Evolutionary conservation across 176 grass and related monocot species (phyloP).

Genomic region (Melocanna baccifera): DNA sequence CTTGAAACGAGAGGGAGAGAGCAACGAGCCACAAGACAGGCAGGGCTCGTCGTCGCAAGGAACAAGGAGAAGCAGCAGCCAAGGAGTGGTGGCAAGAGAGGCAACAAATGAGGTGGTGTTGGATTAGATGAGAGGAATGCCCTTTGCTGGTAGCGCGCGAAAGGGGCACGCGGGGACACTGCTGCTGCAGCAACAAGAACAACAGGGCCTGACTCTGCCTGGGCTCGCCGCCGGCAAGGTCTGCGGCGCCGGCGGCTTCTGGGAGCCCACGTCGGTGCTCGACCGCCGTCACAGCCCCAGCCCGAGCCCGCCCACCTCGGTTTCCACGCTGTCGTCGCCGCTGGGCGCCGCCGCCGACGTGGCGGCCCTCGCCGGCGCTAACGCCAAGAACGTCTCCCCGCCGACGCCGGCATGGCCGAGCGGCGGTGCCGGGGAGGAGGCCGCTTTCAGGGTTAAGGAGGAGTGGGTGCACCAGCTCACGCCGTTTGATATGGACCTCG

Average conservation of each 20-base stretch:
- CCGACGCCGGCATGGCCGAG: slow-evolving; percentile 39
- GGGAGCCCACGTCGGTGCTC: slow-evolving; percentile 91
- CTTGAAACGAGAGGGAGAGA: slow-evolving; percentile 12
- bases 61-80: not conserved
- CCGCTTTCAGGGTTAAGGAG: slow-evolving; percentile 41
- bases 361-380: slow-evolving; percentile 48
- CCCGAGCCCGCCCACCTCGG: slow-evolving; percentile 62
- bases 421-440: slow-evolving; percentile 35
- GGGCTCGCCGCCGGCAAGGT: slow-evolving; percentile 33
- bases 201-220: not conserved
- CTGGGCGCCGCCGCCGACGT: slow-evolving; percentile 66
- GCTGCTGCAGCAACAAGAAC: not conserved
- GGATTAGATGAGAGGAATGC: slow-evolving; percentile 95
- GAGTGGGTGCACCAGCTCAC: slow-evolving; percentile 64
- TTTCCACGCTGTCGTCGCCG: slow-evolving; percentile 77
- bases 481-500: slow-evolving; percentile 60
- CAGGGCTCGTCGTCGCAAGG: slow-evolving; percentile 26
- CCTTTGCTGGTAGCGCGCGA: slow-evolving; percentile 49
- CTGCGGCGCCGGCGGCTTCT: slow-evolving; percentile 26
- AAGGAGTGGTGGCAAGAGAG: slow-evolving; percentile 2
- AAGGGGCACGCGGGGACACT: slow-evolving; percentile 60
- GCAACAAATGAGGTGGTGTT: slow-evolving; percentile 42
- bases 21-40: not conserved
- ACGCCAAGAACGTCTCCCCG: slow-evolving; percentile 43
- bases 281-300: slow-evolving; percentile 79